Evolutionary conservation across 257 asterid species (phyloP).

Genomic region (Solanum phureja): DNA sequence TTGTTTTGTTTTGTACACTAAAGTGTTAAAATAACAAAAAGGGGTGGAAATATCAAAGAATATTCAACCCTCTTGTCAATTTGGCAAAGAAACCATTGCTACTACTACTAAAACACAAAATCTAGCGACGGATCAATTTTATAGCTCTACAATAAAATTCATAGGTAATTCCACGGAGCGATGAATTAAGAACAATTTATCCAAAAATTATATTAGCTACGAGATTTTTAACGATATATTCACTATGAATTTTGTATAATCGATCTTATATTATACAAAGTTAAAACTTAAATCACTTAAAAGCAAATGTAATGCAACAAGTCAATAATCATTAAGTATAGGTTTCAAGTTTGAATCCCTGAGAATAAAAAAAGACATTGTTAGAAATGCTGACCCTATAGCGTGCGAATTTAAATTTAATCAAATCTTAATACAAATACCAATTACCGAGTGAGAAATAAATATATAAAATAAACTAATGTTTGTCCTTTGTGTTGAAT

Average conservation of each 20-base stretch:
- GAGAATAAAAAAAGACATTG: no score
- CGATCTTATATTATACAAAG: background rate
- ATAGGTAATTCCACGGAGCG: background rate
- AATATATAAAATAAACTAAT: background rate
- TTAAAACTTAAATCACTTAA: no score
- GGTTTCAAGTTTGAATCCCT: no score
- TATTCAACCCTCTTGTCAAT: background rate
- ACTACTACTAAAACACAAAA: background rate
- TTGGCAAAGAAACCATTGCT: background rate
- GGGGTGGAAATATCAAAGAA: background rate
- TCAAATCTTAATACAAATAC: background rate
- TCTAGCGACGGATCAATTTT: background rate
- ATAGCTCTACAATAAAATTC: background rate
- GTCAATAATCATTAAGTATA: no score
- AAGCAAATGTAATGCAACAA: no score
- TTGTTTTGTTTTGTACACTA: background rate
- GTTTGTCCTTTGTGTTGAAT: background rate
- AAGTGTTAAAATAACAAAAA: background rate
- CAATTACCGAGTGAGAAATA: fast-evolving
- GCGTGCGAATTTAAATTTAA: background rate
- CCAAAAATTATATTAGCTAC: background rate
- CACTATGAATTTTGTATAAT: background rate
- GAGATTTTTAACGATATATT: background rate
- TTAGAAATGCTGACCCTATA: no score
- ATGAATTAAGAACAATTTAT: background rate